A percentile compares a stretch with the other conserved stretches of the same genome.
These are phyloP conservation scores for Lojkania enalia DNA, from an alignment of 2,329 filamentous ascomycete species.

Conservation along the genomic window DNA sequence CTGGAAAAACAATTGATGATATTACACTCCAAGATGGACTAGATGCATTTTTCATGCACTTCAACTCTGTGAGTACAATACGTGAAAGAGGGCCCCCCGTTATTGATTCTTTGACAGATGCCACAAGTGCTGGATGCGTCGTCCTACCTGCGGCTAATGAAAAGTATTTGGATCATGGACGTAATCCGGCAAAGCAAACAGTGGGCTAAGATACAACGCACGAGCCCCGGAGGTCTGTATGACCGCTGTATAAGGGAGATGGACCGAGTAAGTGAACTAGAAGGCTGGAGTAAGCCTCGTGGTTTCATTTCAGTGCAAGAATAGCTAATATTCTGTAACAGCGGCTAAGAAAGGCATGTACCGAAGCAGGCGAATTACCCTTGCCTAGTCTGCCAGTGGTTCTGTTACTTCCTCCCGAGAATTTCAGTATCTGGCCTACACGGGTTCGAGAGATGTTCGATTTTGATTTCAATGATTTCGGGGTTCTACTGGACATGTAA, in stretches of 20 bases:
- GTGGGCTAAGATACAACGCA: constrained; percentile 8
- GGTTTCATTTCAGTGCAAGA: too few relatives aligned
- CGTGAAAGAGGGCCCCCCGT: neutral
- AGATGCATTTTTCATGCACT: constrained; percentile 15
- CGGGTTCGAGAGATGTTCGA: neutral
- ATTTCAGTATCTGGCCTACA: constrained; percentile 14
- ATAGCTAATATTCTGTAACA: too few relatives aligned
- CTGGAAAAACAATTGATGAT: neutral
- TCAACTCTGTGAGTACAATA: constrained; percentile 4
- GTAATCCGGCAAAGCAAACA: constrained; percentile 10
- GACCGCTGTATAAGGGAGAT: constrained; percentile 12
- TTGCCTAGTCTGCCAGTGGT: constrained; percentile 7
- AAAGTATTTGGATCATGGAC: constrained; percentile 18
- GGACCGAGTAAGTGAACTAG: too few relatives aligned
- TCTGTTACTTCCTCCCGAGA: constrained; percentile 11
- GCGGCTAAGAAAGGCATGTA: constrained; percentile 14
- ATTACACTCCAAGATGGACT: constrained; percentile 8
- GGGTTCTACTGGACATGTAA: constrained; percentile 8
- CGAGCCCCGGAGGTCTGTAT: constrained; percentile 12
- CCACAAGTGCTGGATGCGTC: constrained; percentile 3
- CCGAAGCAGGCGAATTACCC: neutral
- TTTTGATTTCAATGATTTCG: neutral
- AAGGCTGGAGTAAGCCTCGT: too few relatives aligned
- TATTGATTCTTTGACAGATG: neutral
- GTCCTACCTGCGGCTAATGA: constrained; percentile 16